Conservation (phyloP, 2,329 filamentous ascomycete species). For the Cordyceps militaris region DNA sequence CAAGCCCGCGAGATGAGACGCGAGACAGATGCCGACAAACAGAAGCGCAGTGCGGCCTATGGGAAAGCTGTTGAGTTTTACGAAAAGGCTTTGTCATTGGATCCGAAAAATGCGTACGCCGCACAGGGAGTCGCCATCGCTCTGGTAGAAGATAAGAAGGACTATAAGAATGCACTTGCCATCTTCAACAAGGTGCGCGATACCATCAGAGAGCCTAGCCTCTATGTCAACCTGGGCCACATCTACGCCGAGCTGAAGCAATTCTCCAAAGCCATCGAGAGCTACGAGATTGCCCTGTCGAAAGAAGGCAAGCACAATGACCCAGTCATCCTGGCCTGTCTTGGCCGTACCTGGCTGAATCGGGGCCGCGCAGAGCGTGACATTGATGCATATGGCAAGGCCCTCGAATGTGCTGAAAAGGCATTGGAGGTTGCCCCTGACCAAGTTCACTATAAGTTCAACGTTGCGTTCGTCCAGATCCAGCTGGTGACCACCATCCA, state of each 20-base stretch:
- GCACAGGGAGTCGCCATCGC: slow-evolving; percentile 95
- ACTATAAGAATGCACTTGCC: slow-evolving; percentile 71
- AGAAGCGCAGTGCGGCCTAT: slow-evolving; percentile 82
- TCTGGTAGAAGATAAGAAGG: slow-evolving; percentile 88
- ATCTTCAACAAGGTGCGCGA: slow-evolving; percentile 89
- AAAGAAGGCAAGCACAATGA: slow-evolving; percentile 71
- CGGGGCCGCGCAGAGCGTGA: slow-evolving; percentile 61
- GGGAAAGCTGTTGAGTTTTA: slow-evolving; percentile 95
- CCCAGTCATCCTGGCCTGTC: slow-evolving; percentile 71
- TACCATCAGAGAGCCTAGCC: slow-evolving; percentile 78
- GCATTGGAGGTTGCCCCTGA: slow-evolving; percentile 73
- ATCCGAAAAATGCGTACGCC: slow-evolving; percentile 90
- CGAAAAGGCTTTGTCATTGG: slow-evolving; percentile 92
- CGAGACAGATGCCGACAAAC: slow-evolving; percentile 81
- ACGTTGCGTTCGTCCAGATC: slow-evolving; percentile 95
- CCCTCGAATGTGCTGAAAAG: slow-evolving; percentile 56
- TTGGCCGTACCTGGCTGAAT: slow-evolving; percentile 81
- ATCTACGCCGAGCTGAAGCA: slow-evolving; percentile 87
- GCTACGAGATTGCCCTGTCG: slow-evolving; percentile 78
- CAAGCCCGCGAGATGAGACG: slow-evolving; percentile 91
- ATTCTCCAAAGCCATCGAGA: slow-evolving; percentile 85
- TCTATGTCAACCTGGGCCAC: slow-evolving; percentile 90
- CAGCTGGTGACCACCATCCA: slow-evolving; percentile 81
- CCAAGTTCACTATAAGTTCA: slow-evolving; percentile 90
- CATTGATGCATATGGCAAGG: slow-evolving; percentile 49